A percentile compares a stretch with the other conserved stretches of the same genome.
Evolutionary conservation across 1,139 yeast species (phyloP).

Genomic region (Taiozyma sp.): DNA sequence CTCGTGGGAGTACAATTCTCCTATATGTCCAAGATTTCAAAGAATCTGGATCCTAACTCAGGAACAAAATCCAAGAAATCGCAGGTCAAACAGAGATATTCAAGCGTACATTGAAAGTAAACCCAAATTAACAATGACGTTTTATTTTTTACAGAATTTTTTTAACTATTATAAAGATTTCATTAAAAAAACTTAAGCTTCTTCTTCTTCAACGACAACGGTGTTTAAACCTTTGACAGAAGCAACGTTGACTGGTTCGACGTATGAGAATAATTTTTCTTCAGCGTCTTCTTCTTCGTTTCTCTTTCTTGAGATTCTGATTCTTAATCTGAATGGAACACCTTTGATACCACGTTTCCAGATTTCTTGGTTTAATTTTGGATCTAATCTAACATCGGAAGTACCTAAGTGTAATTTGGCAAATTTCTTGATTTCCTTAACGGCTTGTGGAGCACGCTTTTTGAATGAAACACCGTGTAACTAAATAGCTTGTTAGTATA

Average conservation of each 20-base stretch:
- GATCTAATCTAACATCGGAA: constrained; percentile 98
- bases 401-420: constrained; percentile 99
- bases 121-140: not conserved
- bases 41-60: not conserved
- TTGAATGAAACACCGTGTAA: constrained; percentile 98
- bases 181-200: constrained; percentile 28
- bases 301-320: constrained; percentile 99
- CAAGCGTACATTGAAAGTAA: not conserved
- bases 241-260: constrained; percentile 95
- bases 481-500: constrained; percentile 44
- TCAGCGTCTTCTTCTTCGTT: constrained; percentile 99
- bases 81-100: not conserved
- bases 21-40: not conserved
- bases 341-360: constrained; percentile 99
- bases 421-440: constrained; percentile 98
- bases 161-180: not conserved
- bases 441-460: constrained; percentile 99
- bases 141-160: not conserved
- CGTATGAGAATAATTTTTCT: constrained; percentile 97
- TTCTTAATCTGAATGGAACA: constrained; percentile 96
- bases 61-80: not conserved
- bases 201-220: constrained; percentile 90
- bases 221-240: constrained; percentile 97
- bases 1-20: not conserved
- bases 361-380: constrained; percentile 95